Conservation (phyloP, 192 early-diverging fungal genomes). For the Geranomyces variabilis region DNA sequence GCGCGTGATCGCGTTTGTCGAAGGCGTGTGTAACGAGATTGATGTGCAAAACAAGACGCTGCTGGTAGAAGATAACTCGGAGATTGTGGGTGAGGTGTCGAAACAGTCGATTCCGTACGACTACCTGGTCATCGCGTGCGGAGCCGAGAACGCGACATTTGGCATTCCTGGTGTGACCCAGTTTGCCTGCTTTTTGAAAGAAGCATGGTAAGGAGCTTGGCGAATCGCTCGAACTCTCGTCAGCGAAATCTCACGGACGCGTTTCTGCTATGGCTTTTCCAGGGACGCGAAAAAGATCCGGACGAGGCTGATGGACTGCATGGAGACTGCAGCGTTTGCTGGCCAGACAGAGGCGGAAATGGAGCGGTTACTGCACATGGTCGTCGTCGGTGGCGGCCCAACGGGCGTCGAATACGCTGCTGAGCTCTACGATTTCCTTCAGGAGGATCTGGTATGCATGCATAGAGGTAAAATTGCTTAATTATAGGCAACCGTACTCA, state of each 20-base stretch:
- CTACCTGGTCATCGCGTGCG: constrained; percentile 76
- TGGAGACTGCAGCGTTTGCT: constrained; percentile 68
- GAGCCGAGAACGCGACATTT: constrained; percentile 81
- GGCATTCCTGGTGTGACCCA: constrained; percentile 77
- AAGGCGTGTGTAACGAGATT: constrained; percentile 89
- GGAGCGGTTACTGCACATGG: constrained; percentile 76
- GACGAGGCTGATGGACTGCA: constrained; percentile 75
- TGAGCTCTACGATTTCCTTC: constrained; percentile 81
- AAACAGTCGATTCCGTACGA: constrained; percentile 70
- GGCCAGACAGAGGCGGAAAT: constrained; percentile 74
- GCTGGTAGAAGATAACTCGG: constrained; percentile 75
- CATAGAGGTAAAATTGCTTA: too few species aligned
- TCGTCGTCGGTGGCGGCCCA: constrained; percentile 59
- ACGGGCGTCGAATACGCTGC: constrained; percentile 75
- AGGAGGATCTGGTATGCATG: constrained; percentile 62
- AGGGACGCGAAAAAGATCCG: constrained; percentile 84
- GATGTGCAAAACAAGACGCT: constrained; percentile 80
- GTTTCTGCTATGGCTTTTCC: constrained; percentile 1
- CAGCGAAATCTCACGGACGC: too few species aligned
- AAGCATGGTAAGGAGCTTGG: constrained; percentile 43
- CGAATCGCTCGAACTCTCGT: neutral
- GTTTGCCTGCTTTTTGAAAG: constrained; percentile 78
- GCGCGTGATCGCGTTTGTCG: constrained; percentile 82
- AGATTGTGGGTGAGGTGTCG: constrained; percentile 64
- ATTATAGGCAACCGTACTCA: too few species aligned